Evolutionary conservation across 1,284 basidiomycete genomes (phyloP).

Genomic region (Fomitopsis betulina): DNA sequence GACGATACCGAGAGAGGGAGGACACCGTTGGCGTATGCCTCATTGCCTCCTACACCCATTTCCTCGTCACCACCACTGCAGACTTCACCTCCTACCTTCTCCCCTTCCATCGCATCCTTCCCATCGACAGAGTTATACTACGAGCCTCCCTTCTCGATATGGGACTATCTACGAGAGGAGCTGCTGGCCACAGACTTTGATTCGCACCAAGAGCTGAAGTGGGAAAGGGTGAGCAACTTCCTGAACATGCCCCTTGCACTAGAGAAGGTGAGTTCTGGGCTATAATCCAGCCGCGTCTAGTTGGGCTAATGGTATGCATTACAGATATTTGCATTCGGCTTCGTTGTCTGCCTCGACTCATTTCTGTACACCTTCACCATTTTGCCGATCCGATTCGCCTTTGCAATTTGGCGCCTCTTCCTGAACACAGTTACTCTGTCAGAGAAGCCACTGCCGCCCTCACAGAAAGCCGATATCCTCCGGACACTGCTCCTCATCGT

Average conservation of each 20-base stretch:
- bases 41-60: constrained; percentile 68
- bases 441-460: constrained; percentile 62
- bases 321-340: constrained; percentile 90
- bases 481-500: constrained; percentile 75
- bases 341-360: constrained; percentile 92
- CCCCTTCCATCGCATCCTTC: constrained; percentile 15
- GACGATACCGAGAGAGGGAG: constrained; percentile 5
- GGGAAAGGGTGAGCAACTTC: constrained; percentile 98
- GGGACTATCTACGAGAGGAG: constrained; percentile 90
- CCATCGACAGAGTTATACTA: constrained; percentile 19
- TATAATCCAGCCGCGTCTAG: background rate
- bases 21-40: constrained; percentile 49
- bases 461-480: constrained; percentile 90
- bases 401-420: constrained; percentile 63
- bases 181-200: constrained; percentile 89
- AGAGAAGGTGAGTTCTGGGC: constrained; percentile 68
- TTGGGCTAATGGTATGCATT: background rate
- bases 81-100: constrained; percentile 10
- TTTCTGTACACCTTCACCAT: constrained; percentile 99
- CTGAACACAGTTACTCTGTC: constrained; percentile 47
- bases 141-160: constrained; percentile 68
- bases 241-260: constrained; percentile 89
- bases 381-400: constrained; percentile 81
- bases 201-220: constrained; percentile 89
- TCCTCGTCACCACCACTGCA: constrained; percentile 39